Evolutionary conservation across 768 basidiomycete genomes (phyloP).

Genomic region (Pulveroboletus ravenelii): DNA sequence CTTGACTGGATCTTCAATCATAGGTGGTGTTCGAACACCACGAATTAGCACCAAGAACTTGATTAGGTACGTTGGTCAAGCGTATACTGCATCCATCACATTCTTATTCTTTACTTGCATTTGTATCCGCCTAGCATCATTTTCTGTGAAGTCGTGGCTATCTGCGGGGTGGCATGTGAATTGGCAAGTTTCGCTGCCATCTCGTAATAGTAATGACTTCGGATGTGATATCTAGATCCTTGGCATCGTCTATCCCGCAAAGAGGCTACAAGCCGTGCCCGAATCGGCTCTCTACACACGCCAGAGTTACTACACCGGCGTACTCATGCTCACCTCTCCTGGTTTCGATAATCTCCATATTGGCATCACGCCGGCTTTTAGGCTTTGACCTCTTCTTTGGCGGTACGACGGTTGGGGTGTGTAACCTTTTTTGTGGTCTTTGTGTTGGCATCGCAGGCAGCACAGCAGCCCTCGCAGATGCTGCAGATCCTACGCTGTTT

Average conservation of each 20-base stretch:
- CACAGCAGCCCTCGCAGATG: constrained; percentile 92
- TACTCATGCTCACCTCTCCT: background rate
- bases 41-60: constrained; percentile 96
- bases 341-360: background rate
- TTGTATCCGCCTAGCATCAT: constrained; percentile 64
- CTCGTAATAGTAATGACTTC: background rate
- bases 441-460: constrained; percentile 94
- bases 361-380: constrained; percentile 22
- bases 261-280: constrained; percentile 54
- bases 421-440: constrained; percentile 92
- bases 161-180: constrained; percentile 83
- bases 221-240: constrained; percentile 59
- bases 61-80: constrained; percentile 62
- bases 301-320: constrained; percentile 91
- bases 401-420: constrained; percentile 87
- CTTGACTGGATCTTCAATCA: constrained; percentile 92
- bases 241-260: constrained; percentile 92
- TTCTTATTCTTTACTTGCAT: background rate
- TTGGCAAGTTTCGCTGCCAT: background rate
- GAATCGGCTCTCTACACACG: constrained; percentile 72
- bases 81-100: background rate
- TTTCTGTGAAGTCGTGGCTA: constrained; percentile 99
- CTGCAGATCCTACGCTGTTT: constrained; percentile 89
- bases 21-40: constrained; percentile 91
- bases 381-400: constrained; percentile 97